Evolutionary conservation across 192 early-diverging fungal species (phyloP), one percentile per base, ranked within the genome.

Genomic region (Helicostylum pulchrum): DNA sequence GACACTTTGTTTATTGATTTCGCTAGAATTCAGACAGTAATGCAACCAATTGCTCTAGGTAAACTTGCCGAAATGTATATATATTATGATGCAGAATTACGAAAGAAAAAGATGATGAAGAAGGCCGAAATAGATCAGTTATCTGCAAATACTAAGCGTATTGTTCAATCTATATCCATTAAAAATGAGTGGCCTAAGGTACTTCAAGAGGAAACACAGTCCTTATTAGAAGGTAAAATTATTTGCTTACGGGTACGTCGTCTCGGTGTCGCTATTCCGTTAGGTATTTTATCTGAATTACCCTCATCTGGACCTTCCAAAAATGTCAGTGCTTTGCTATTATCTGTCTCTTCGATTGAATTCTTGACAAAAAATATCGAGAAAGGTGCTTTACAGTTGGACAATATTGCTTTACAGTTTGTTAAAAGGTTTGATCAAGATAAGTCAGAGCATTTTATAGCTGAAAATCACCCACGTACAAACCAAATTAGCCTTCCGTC

Each of bases 31-130:
- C 84, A 87, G 59, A 87, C 86, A 0, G 77, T 92, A 7, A 81
- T 92, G 85, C 89, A 90, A 44, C 89, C 90, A 2, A 82, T 75
- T 56, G 86, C 89, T 0, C 53, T 92, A 6, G 82, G 83, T 11
- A 80, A 79, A 53, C 65, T 91, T 9, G 73, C 82, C 7, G 90
- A 90, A 42, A 65, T 88, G 17, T 79, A 81, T 23, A 65, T 86
- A 20, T 91, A 84, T 65, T 92, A 89, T 64, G 78, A 77, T 7
- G 78, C 79, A 6, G 87, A 89, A 52, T 77, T 94, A 43, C 81
- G 83, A 21, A 67, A 83, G 44, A 70, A 82, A 14, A 87, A 79
- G 43, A 67, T 76, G 34, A 64, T 77, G 53, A 88, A 85, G 65
- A 77, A 80, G 17, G 58, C 71, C 7, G 83, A 90, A 34, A 74